Percentiles rank a stretch among this genome's conserved stretches.
Conservation (phyloP, 2,329 filamentous ascomycete genomes). For the Parastagonospora avenae region DNA sequence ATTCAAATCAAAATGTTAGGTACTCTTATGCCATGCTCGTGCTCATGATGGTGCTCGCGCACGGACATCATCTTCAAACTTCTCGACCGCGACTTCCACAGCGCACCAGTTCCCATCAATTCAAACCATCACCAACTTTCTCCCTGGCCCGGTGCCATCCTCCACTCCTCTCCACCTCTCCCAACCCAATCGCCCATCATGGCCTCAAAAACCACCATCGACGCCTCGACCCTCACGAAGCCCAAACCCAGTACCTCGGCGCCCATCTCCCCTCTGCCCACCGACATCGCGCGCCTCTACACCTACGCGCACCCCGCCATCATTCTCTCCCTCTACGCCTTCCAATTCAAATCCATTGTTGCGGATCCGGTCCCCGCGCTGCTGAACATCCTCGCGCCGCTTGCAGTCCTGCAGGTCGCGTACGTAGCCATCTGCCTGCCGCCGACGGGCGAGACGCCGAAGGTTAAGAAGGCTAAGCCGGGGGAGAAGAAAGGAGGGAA, state of each 20-base stretch:
- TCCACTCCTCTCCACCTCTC: slow-evolving; percentile 15
- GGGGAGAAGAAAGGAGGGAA: slow-evolving; percentile 46
- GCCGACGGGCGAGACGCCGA: slow-evolving; percentile 49
- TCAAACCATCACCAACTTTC: background rate
- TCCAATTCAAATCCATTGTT: slow-evolving; percentile 71
- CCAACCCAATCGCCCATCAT: too few relatives aligned
- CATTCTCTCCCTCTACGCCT: slow-evolving; percentile 66
- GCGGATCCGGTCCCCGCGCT: slow-evolving; percentile 71
- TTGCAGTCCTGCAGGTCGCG: slow-evolving; percentile 66
- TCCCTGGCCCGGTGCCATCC: slow-evolving; percentile 23
- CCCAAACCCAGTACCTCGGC: slow-evolving; percentile 27
- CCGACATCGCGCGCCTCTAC: slow-evolving; percentile 58
- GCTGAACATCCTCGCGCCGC: slow-evolving; percentile 63
- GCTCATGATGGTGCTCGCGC: slow-evolving; percentile 22
- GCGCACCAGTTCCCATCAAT: slow-evolving; percentile 13
- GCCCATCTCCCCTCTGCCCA: slow-evolving; percentile 56
- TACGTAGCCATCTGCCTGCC: slow-evolving; percentile 66
- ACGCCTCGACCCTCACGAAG: slow-evolving; percentile 24
- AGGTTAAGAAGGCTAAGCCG: slow-evolving; percentile 59
- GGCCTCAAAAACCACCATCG: slow-evolving; percentile 33
- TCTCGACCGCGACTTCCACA: slow-evolving; percentile 17
- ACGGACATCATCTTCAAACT: slow-evolving; percentile 22
- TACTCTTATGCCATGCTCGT: background rate
- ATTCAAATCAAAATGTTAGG: too few relatives aligned
- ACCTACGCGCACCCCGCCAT: slow-evolving; percentile 71